Conservation (phyloP, 768 basidiomycete genomes). For the Hericium rajendrae region DNA sequence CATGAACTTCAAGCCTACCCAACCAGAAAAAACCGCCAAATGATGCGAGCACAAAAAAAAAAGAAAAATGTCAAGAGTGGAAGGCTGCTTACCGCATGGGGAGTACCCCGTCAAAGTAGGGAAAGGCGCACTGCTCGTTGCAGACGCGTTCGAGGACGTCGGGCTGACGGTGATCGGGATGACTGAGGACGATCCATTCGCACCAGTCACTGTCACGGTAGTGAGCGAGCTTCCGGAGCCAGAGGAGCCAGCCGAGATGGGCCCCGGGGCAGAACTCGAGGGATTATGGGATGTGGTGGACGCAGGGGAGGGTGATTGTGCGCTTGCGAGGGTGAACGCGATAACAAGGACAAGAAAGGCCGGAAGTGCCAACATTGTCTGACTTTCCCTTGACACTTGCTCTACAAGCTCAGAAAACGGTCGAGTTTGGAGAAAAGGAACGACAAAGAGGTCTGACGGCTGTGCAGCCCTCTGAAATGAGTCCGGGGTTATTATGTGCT, state of each 20-base stretch:
- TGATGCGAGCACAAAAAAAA: too few species aligned
- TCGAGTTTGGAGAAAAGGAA: background rate
- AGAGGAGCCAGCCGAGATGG: background rate
- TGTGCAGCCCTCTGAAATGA: too few species aligned
- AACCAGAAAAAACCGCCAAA: too few species aligned
- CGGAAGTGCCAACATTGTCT: background rate
- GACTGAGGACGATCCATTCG: constrained; percentile 9
- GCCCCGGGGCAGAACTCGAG: background rate
- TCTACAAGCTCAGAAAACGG: background rate
- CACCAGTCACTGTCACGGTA: constrained; percentile 9
- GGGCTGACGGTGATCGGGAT: constrained; percentile 11
- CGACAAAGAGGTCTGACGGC: background rate
- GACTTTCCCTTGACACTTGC: background rate
- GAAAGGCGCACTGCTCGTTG: constrained; percentile 4
- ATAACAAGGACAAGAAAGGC: constrained; percentile 4
- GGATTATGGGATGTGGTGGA: background rate
- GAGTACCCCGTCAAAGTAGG: constrained; percentile 6
- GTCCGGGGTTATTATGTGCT: too few species aligned
- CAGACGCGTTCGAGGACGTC: background rate
- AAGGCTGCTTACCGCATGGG: constrained; percentile 8
- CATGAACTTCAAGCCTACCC: too few species aligned
- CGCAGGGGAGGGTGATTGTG: background rate
- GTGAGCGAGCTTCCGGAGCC: constrained; percentile 2
- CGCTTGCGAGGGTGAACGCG: background rate
- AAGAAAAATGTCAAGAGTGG: too few species aligned